Percentiles rank a stretch among this genome's conserved stretches.
Evolutionary conservation across 257 asterid species (phyloP).

Genomic region (Solanum tarijense): DNA sequence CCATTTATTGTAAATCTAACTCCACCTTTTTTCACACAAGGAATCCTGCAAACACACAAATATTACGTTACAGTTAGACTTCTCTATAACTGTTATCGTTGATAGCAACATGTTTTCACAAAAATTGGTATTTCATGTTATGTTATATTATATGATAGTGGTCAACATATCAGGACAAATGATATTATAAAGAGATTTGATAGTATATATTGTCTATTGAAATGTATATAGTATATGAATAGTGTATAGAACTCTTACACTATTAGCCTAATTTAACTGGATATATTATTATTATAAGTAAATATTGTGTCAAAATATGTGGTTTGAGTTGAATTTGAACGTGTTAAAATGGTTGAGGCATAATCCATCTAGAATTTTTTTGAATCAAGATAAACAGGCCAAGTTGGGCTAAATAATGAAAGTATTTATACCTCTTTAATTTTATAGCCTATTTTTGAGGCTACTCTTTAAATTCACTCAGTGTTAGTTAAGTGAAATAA

Average conservation of each 20-base stretch:
- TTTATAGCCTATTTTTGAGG: not conserved
- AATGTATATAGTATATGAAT: not conserved
- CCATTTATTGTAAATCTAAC: slow-evolving; percentile 76
- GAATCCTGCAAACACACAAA: slow-evolving; percentile 39
- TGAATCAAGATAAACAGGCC: not conserved
- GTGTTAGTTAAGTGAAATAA: not conserved
- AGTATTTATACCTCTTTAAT: not conserved
- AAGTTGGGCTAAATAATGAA: not conserved
- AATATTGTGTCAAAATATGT: not conserved
- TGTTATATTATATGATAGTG: not conserved
- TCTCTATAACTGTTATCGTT: not conserved
- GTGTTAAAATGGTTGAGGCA: not conserved
- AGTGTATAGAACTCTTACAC: not conserved
- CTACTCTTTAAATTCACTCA: not conserved
- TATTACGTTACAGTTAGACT: accelerated
- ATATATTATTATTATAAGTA: not conserved
- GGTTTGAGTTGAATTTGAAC: not conserved
- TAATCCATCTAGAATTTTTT: not conserved
- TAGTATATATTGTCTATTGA: not conserved
- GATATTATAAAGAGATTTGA: not conserved
- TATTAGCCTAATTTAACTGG: not conserved
- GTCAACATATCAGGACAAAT: not conserved
- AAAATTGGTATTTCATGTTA: not conserved
- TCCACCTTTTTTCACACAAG: slow-evolving; percentile 75
- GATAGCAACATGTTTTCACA: not conserved